Conservation (phyloP, 2,329 filamentous ascomycete species). For the Helotiales sp. region DNA sequence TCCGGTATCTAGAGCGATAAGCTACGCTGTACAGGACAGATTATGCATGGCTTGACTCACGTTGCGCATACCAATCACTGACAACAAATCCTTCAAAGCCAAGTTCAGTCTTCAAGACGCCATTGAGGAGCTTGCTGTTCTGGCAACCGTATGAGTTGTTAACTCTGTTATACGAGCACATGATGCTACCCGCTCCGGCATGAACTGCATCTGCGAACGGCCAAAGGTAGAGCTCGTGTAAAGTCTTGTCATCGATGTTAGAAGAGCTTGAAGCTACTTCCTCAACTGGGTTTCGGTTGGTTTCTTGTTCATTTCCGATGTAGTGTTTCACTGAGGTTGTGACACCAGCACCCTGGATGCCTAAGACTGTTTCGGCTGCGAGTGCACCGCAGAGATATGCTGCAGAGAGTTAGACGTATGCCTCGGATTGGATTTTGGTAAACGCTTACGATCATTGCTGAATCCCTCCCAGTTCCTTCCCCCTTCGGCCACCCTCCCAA, state of each 20-base stretch:
- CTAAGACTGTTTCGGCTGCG: slow-evolving; percentile 22
- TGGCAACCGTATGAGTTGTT: slow-evolving; percentile 70
- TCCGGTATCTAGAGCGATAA: slow-evolving; percentile 53
- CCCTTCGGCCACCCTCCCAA: slow-evolving; percentile 65
- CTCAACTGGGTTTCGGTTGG: slow-evolving; percentile 48
- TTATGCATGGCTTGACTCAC: neutral
- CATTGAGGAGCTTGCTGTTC: slow-evolving; percentile 78
- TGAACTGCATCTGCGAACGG: slow-evolving; percentile 82
- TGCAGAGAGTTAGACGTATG: neutral
- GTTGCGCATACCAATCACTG: slow-evolving; percentile 83
- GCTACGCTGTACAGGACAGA: neutral
- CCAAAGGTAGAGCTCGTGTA: slow-evolving; percentile 82
- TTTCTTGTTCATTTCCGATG: slow-evolving; percentile 77
- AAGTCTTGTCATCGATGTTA: slow-evolving; percentile 74
- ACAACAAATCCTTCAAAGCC: slow-evolving; percentile 85
- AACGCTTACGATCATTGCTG: slow-evolving; percentile 18
- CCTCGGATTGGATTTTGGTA: neutral
- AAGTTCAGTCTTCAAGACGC: slow-evolving; percentile 78
- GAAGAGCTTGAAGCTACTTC: slow-evolving; percentile 46
- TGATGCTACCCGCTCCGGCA: slow-evolving; percentile 73
- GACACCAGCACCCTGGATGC: slow-evolving; percentile 12
- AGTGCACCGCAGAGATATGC: slow-evolving; percentile 62
- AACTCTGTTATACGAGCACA: slow-evolving; percentile 79
- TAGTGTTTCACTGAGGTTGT: slow-evolving; percentile 37
- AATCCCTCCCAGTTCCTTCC: slow-evolving; percentile 69